Base-by-base conservation (phyloP, 306 rosid species). In the Prunus davidiana region DNA sequence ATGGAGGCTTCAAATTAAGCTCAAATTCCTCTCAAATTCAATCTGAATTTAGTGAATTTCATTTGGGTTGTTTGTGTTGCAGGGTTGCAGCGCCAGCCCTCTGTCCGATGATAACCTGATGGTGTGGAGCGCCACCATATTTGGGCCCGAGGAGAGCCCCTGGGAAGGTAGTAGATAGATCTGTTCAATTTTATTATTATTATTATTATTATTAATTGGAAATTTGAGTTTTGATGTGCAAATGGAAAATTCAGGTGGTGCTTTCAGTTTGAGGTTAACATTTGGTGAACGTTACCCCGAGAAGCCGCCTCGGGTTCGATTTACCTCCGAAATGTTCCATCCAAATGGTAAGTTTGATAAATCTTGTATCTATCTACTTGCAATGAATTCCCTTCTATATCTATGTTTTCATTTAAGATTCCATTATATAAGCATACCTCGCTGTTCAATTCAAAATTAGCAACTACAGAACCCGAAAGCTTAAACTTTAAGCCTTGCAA, bases 61-160 rank as follows among this genome's bases (percentile, higher is more conserved):
- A 4, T 67, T 68, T 45, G 69, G 22, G 55, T 79, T 54, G 43
- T 12, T 63, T 30, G 3, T 2, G 12, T 47, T 47, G 46, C 67
- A 77, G 85, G 81, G 75, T 71, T 81, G 78, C 76, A 71, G 81
- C 45, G 81, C 81, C 9, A 81, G 79, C 78, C 81, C 81, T 12
- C 6, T 27, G 75, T 77, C 79, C 13, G 81, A 81, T 46, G 78
- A 81, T n/a, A 76, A 77, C 52, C 19, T 81, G 46, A 76, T 81
- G 38, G 81, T 81, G 38, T 77, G 81, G 85, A 81, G 76, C 57
- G 81, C 81, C 16, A 76, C 81, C 64, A 66, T 81, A 55, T 81
- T 81, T 50, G 76, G 81, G 3, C 85, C 81, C 6, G 85, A 81
- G 38, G 85, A 76, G 71, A 71, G 78, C 50, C 67, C 85, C 0